A percentile compares a stretch with the other conserved stretches of the same genome.
Conservation (phyloP, 202 grass and related monocot genomes). For the Hordeum pubiflorum region DNA sequence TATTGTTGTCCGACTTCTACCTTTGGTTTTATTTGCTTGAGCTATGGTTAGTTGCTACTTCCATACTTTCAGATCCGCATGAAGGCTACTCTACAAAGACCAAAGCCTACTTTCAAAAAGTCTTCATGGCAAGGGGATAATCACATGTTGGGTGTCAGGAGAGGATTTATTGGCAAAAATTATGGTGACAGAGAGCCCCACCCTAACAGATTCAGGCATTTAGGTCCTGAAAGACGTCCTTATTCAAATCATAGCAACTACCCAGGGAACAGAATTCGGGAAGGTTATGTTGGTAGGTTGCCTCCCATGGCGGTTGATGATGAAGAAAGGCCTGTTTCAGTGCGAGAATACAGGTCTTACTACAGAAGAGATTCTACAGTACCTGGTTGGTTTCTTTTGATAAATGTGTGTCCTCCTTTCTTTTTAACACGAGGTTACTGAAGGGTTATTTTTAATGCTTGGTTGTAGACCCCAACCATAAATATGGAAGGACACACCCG, state of each 20-base stretch:
- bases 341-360: conserved; percentile 32
- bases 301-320: conserved; percentile 20
- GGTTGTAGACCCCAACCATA: conserved; percentile 25
- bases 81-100: conserved; percentile 53
- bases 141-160: conserved; percentile 37
- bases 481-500: conserved; percentile 25
- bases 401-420: conserved; percentile 29
- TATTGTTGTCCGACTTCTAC: background rate
- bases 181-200: conserved; percentile 22
- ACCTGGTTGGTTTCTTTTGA: conserved; percentile 33
- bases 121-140: conserved; percentile 31
- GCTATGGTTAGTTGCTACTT: background rate
- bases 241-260: conserved; percentile 27
- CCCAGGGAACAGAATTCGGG: no score
- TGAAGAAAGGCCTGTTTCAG: conserved; percentile 29
- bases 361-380: conserved; percentile 44
- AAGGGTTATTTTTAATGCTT: conserved; percentile 14
- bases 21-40: conserved; percentile 15
- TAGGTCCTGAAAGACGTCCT: conserved; percentile 13
- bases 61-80: conserved; percentile 29
- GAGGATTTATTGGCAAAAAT: conserved; percentile 42
- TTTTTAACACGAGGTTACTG: background rate
- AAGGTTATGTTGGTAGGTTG: background rate
- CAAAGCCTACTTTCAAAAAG: conserved; percentile 40
- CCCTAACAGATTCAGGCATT: conserved; percentile 35